These are phyloP conservation scores for Trichophyton schoenleinii DNA, from an alignment of 2,329 filamentous ascomycete genomes.

Conservation along the genomic window DNA sequence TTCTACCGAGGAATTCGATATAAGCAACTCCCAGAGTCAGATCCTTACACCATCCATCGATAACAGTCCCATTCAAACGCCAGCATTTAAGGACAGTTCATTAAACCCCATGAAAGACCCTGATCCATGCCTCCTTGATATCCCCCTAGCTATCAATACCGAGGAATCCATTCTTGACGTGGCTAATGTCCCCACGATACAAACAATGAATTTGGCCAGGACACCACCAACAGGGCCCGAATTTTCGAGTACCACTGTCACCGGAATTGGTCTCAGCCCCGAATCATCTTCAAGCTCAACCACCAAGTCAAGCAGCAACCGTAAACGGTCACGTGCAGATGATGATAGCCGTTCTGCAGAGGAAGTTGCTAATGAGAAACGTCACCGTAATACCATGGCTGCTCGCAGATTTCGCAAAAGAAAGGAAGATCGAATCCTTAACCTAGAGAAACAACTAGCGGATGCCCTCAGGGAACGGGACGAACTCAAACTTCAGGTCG, in stretches of 20 bases:
- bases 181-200: background rate
- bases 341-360: background rate
- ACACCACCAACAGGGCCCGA: background rate
- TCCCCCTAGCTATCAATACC: background rate
- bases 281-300: background rate
- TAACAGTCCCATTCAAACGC: background rate
- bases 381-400: conserved; percentile 57
- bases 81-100: background rate
- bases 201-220: background rate
- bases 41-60: background rate
- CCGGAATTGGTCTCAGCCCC: background rate
- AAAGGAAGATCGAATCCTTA: conserved; percentile 52
- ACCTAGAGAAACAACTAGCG: conserved; percentile 48
- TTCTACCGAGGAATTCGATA: background rate
- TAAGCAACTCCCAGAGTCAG: background rate
- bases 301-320: background rate
- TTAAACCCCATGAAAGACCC: background rate
- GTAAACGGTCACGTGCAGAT: background rate
- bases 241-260: too few species aligned
- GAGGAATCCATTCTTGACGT: background rate
- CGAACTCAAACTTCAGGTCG: conserved; percentile 49
- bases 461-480: conserved; percentile 51
- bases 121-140: background rate
- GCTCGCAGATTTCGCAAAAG: conserved; percentile 60
- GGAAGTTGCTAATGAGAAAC: conserved; percentile 33